Conservation (phyloP, 2,329 filamentous ascomycete genomes). For the Leptographium lundbergii region DNA sequence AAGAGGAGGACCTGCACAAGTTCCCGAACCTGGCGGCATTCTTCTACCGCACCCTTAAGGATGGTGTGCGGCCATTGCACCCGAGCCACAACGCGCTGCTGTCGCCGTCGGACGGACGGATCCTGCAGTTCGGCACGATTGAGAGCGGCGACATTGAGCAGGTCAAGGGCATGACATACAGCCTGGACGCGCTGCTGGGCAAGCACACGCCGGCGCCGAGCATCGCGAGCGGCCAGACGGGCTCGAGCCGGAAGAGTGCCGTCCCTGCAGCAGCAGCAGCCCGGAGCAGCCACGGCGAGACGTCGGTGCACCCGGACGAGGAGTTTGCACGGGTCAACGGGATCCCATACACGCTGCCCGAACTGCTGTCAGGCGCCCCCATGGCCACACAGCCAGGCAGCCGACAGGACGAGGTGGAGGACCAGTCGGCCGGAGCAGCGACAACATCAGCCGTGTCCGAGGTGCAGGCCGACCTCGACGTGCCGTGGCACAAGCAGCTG, state of each 20-base stretch:
- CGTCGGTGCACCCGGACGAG: constrained; percentile 66
- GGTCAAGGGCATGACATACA: constrained; percentile 98
- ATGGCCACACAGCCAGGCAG: constrained; percentile 25
- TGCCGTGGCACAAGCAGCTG: constrained; percentile 60
- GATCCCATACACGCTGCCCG: constrained; percentile 86
- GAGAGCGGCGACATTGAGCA: constrained; percentile 93
- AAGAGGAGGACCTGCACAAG: constrained; percentile 73
- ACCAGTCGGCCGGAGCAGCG: constrained; percentile 59
- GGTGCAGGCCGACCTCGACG: constrained; percentile 72
- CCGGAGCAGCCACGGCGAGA: constrained; percentile 35
- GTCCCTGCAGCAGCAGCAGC: too few relatives aligned
- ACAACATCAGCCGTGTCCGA: constrained; percentile 60
- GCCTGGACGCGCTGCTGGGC: constrained; percentile 81
- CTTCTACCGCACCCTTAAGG: constrained; percentile 92
- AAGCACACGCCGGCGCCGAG: constrained; percentile 44
- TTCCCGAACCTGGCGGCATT: constrained; percentile 93
- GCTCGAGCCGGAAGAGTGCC: not conserved
- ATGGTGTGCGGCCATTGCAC: constrained; percentile 74
- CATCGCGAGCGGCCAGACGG: constrained; percentile 29
- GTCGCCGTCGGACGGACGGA: constrained; percentile 78
- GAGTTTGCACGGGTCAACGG: constrained; percentile 91
- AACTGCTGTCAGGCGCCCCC: constrained; percentile 64
- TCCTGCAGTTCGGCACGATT: constrained; percentile 86
- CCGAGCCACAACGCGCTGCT: constrained; percentile 67
- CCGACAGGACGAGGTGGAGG: constrained; percentile 35